A percentile compares a stretch with the other conserved stretches of the same genome.
Conservation (phyloP, 371 early-diverging fungal genomes). For the Apophysomyces elegans region DNA sequence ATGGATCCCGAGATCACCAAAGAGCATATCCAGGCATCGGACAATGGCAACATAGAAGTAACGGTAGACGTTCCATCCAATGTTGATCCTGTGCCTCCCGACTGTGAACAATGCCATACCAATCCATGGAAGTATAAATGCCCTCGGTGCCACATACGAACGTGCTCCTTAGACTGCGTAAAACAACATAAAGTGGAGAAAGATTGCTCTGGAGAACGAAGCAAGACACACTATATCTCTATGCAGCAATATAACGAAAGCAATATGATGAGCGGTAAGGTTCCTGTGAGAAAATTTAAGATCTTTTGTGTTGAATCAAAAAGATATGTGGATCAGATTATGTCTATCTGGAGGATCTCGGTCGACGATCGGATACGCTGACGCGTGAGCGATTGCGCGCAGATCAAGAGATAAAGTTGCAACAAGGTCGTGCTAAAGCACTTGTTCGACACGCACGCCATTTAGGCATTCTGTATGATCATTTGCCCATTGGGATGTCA, state of each 20-base stretch:
- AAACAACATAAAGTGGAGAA: constrained; percentile 63
- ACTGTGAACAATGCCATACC: constrained; percentile 43
- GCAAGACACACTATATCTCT: constrained; percentile 62
- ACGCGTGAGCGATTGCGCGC: constrained; percentile 32
- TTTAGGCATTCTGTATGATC: constrained; percentile 29
- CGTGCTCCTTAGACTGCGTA: constrained; percentile 72
- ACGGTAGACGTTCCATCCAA: neutral
- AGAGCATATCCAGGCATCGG: neutral
- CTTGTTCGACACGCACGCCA: constrained; percentile 30
- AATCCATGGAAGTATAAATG: constrained; percentile 67
- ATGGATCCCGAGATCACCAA: neutral
- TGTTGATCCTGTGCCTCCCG: neutral
- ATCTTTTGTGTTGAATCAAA: neutral
- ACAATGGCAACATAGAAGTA: neutral
- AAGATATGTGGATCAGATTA: constrained; percentile 37
- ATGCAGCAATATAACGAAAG: constrained; percentile 55
- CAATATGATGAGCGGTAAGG: constrained; percentile 70
- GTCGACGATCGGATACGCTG: constrained; percentile 40
- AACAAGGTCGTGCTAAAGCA: constrained; percentile 15
- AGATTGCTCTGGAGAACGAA: constrained; percentile 66
- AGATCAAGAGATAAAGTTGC: constrained; percentile 11
- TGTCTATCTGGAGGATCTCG: constrained; percentile 49
- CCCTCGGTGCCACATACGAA: constrained; percentile 64
- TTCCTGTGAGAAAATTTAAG: neutral
- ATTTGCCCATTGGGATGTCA: constrained; percentile 43